Evolutionary conservation across 2,329 filamentous ascomycete genomes (phyloP).

Genomic region (Ophiocordyceps australis): DNA sequence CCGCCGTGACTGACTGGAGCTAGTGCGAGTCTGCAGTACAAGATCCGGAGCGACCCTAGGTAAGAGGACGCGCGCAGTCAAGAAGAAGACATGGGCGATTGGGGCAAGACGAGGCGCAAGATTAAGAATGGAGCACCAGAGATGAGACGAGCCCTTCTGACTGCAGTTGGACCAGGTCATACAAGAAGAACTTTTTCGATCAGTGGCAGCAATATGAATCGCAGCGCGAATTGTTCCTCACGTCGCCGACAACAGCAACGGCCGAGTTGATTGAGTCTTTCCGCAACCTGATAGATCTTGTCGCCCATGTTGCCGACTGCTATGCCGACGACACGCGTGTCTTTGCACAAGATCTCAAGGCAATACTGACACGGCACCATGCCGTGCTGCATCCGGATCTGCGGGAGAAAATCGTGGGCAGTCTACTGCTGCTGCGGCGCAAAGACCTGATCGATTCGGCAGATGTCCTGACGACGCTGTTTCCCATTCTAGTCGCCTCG

Average conservation of each 20-base stretch:
- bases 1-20: constrained; percentile 12
- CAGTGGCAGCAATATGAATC: constrained; percentile 88
- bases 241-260: constrained; percentile 61
- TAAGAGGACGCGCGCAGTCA: constrained; percentile 17
- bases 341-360: constrained; percentile 67
- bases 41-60: constrained; percentile 73
- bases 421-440: constrained; percentile 68
- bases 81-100: neutral
- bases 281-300: constrained; percentile 80
- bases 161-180: constrained; percentile 41
- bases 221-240: constrained; percentile 79
- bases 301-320: constrained; percentile 85
- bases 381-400: constrained; percentile 65
- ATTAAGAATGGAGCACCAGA: no score
- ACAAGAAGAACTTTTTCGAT: constrained; percentile 72
- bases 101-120: no score
- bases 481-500: constrained; percentile 83
- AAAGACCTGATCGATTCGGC: constrained; percentile 86
- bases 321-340: constrained; percentile 64
- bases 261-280: constrained; percentile 68
- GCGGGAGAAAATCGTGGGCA: constrained; percentile 86
- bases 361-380: constrained; percentile 69
- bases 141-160: constrained; percentile 5
- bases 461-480: constrained; percentile 73
- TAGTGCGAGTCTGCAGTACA: constrained; percentile 75